A percentile compares a stretch with the other conserved stretches of the same genome.
Evolutionary conservation across 2,329 filamentous ascomycete genomes (phyloP).

Genomic region (Thelonectria rubi): DNA sequence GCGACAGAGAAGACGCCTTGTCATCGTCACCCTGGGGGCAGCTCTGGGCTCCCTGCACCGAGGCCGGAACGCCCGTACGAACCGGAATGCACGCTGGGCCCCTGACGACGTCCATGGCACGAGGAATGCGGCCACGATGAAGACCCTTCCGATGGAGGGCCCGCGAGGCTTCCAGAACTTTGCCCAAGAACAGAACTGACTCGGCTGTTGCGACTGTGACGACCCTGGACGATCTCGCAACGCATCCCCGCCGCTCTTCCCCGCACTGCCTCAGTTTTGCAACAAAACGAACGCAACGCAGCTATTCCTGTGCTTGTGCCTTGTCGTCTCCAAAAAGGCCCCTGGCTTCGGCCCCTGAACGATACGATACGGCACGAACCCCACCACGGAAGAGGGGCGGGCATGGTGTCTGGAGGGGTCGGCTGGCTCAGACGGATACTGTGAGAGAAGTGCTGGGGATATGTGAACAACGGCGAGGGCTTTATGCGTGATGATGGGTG

Average conservation of each 20-base stretch:
- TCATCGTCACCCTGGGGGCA: neutral
- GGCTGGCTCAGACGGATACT: slow-evolving; percentile 19
- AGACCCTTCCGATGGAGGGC: slow-evolving; percentile 6
- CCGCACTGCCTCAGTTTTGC: slow-evolving; percentile 22
- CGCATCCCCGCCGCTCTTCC: slow-evolving; percentile 17
- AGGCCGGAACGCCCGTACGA: neutral
- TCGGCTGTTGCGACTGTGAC: slow-evolving; percentile 4
- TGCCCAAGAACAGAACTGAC: slow-evolving; percentile 1
- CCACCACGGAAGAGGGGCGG: slow-evolving; percentile 19
- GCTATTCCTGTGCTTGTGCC: neutral
- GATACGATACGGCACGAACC: slow-evolving; percentile 11
- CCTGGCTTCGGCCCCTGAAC: slow-evolving; percentile 20
- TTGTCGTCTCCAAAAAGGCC: neutral
- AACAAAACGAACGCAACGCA: slow-evolving; percentile 1
- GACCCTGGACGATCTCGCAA: slow-evolving; percentile 10
- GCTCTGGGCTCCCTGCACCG: neutral
- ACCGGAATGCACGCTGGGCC: slow-evolving; percentile 4
- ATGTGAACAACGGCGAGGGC: neutral
- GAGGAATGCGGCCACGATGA: slow-evolving; percentile 7
- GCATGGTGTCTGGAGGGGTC: slow-evolving; percentile 20
- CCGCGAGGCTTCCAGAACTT: slow-evolving; percentile 17
- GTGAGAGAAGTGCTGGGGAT: slow-evolving; percentile 23
- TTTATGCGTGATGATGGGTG: neutral
- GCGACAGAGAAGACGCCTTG: slow-evolving; percentile 6
- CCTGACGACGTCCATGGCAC: slow-evolving; percentile 8